Base-by-base conservation (phyloP, 208 protist genomes). In the Trypanosoma mega region DNA sequence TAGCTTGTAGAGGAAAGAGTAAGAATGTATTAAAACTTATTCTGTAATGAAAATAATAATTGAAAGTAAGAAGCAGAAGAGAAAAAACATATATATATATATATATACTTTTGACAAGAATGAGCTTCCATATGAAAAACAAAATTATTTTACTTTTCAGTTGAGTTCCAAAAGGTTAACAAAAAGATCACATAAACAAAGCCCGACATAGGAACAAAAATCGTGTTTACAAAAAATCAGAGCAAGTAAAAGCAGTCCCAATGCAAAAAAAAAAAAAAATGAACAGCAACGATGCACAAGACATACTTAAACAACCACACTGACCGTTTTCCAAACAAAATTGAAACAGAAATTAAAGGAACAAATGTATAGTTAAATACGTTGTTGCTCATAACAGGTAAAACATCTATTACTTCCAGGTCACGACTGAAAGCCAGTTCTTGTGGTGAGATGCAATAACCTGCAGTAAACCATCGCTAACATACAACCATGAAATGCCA, bases 361-460 rank as follows among this genome's bases (percentile, higher is more conserved):
- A 3, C 1, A 14, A 3, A 20, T 2, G 18, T 2, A 7, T 6
- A 46, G 12, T 59, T 33, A 24, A 29, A 16, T 5, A n/a, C 39
- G n/a, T 44, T 48, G 2, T 36, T 36, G 20, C 2, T 53, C 21
- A 3, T 34, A 31, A 30, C 31, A 27, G 27, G 24, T n/a, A 20
- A 26, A 20, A 20, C n/a, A 47, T 54, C 57, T 54, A 65, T 44
- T 20, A 24, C 30, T 30, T 55, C 65, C 80, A 87, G 47, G 74
- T 80, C 16, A 87, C 65, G 0, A 84, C 30, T 8, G 80, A 78
- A 7, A 87, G 26, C 49, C 50, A 87, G 11, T 68, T 41, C 29
- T 62, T 26, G 33, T 84, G 72, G 43, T 87, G 77, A 0, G 74
- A 63, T 0, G 65, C 76, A 29, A 72, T 61, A 44, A 76, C 70